Percentiles rank a stretch among this genome's conserved stretches.
phyloP scores from a whole-genome alignment of 768 basidiomycete genomes.

The Lanmaoa pseudosensibilis region DNA sequence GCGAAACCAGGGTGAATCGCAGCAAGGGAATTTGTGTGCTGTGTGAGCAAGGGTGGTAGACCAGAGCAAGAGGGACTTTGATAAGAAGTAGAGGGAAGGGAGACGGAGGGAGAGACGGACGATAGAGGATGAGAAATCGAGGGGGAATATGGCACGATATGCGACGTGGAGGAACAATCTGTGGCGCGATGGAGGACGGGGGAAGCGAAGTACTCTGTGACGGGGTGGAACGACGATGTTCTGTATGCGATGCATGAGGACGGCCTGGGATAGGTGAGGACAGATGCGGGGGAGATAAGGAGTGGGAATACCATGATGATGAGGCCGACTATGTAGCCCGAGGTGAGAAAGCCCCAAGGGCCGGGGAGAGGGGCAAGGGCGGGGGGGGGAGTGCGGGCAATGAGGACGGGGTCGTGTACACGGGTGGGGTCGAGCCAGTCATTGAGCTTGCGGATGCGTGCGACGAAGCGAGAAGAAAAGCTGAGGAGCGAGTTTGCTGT shows the following conservation, averaged over 20 bases:
- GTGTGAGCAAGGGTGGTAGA: constrained; percentile 58
- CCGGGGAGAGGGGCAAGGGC: constrained; percentile 44
- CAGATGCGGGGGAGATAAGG: background rate
- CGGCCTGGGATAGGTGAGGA: constrained; percentile 42
- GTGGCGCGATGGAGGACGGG: constrained; percentile 27
- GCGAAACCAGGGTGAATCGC: constrained; percentile 33
- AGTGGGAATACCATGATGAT: constrained; percentile 54
- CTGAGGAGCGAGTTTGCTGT: background rate
- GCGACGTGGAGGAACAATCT: constrained; percentile 25
- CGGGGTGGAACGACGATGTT: constrained; percentile 73
- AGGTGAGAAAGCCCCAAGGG: constrained; percentile 72
- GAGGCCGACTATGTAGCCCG: constrained; percentile 68
- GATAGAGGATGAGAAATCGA: constrained; percentile 59
- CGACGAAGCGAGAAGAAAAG: background rate
- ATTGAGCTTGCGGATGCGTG: constrained; percentile 35
- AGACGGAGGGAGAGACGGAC: constrained; percentile 60
- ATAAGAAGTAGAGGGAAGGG: constrained; percentile 63
- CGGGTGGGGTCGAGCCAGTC: background rate
- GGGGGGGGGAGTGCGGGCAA: background rate
- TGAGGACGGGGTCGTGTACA: background rate
- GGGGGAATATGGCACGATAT: constrained; percentile 52
- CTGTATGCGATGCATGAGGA: constrained; percentile 74
- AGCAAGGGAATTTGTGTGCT: constrained; percentile 41
- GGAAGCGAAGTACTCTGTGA: constrained; percentile 15
- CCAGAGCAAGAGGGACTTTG: constrained; percentile 59